Conservation (phyloP, 768 basidiomycete genomes). For the Mycena polygramma region DNA sequence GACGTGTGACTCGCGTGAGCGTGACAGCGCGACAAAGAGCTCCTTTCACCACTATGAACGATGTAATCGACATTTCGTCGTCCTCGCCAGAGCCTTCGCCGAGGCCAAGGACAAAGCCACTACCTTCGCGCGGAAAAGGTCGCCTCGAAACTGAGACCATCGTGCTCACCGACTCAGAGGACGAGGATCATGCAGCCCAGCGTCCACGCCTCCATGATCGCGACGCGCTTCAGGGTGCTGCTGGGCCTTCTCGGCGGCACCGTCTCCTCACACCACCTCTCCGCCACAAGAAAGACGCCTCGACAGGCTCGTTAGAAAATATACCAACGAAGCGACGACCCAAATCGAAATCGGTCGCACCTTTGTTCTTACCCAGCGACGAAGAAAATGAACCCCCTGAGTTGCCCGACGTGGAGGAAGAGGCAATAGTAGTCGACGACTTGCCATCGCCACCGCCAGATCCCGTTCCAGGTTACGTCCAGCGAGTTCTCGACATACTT, state of each 20-base stretch:
- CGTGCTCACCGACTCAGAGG: slow-evolving; percentile 29
- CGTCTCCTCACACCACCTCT: slow-evolving; percentile 5
- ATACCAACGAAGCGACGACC: slow-evolving; percentile 26
- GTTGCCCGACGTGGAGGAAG: neutral
- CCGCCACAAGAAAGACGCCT: slow-evolving; percentile 21
- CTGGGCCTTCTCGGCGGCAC: slow-evolving; percentile 20
- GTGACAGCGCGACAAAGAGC: too few species aligned
- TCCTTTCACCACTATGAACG: slow-evolving; percentile 3
- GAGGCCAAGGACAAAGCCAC: neutral
- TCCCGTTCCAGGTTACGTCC: slow-evolving; percentile 48
- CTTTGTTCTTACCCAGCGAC: slow-evolving; percentile 53
- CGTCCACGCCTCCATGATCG: slow-evolving; percentile 7
- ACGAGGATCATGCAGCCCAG: slow-evolving; percentile 12
- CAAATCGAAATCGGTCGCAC: slow-evolving; percentile 30
- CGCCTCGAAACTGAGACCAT: slow-evolving; percentile 9
- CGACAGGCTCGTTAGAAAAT: slow-evolving; percentile 29
- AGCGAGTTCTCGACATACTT: slow-evolving; percentile 74
- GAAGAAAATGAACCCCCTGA: slow-evolving; percentile 51
- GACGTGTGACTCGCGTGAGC: too few species aligned
- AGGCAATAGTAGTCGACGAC: slow-evolving; percentile 14
- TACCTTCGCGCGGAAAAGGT: slow-evolving; percentile 9
- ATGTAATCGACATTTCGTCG: slow-evolving; percentile 21
- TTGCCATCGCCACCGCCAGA: slow-evolving; percentile 36
- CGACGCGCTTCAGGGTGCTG: neutral
- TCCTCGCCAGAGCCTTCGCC: slow-evolving; percentile 18